Evolutionary conservation across 2,329 filamentous ascomycete species (phyloP), one percentile per base, ranked within the genome.

Genomic region (Pseudogymnoascus sp.): DNA sequence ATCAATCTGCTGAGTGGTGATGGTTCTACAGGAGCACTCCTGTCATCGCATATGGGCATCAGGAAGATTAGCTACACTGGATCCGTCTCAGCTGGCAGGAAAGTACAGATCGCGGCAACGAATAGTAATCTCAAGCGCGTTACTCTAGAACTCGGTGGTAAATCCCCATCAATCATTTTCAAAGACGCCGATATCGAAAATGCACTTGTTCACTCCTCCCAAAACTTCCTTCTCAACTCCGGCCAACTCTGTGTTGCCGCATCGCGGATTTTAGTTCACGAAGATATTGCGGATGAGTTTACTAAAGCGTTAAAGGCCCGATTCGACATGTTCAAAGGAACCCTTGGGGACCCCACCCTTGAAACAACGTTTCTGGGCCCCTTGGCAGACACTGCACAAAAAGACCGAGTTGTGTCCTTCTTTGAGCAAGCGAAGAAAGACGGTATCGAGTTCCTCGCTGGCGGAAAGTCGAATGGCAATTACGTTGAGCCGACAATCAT

Each of bases 401-500:
- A 78, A 8, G 75, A 75, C 44, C 85, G 90, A 66, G 83, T 90
- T 33, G 79, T 40, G 82, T 53, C 86, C 90, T 72, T 88, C 88
- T 3, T 79, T 80, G 62, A 80, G 79, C 62, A 79, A 82, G 40
- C 88, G 88, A 2, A 89, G 83, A 1, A 82, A 81, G 50, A 74
- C 89, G n/a, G 75, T 89, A 1, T 40, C 19, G 38, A 40, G n/a
- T 19, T 40, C 8, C 75, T 86, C 19, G 88, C 88, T 11, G 86
- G 84, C 1, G 79, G 80, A 70, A 67, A 80, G 73, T 77, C 86
- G 2, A 72, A 77, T 0, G 85, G 86, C 4, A 90, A 87, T 74
- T 91, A 89, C 77, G 88, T 89, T 73, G 79, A 87, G 71, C 86
- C 85, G 1, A 89, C 86, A 0, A 82, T 89, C 63, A 80, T 90